Evolutionary conservation across 1,139 yeast genomes (phyloP), one percentile per base, ranked within the genome.

Genomic region (Taphrina communis): DNA sequence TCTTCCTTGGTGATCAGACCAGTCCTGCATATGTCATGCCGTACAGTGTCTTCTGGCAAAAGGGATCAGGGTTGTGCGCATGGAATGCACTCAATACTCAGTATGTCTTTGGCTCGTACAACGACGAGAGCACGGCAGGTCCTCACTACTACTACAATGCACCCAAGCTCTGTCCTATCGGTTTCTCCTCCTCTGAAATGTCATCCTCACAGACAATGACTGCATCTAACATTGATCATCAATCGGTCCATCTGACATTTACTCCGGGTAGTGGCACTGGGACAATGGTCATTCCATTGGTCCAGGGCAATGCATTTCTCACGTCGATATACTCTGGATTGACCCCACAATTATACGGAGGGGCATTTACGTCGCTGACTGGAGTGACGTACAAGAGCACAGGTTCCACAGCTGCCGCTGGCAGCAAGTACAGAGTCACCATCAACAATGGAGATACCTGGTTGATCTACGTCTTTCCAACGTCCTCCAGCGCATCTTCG

Each of bases 261-360:
- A 77, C 84, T 38, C 79, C 82, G 42, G 72, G 77, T 1, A 48
- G 72, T 19, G 77, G 77, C 8, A 69, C 76, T 17, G 65, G 70
- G 8, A 56, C 69, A 6, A 70, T 80, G 51, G 66, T 69, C 14
- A 70, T 80, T 52, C 86, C 88, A 4, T 71, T 84, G 61, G 85
- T 83, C 25, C 89, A 87, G 76, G 96, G 96, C 71, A 88, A 88
- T 90, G 96, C 96, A n/a, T 83, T 88, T 73, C 84, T 85, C 12
- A 85, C 91, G 53, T 89, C 85, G 44, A 80, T 86, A 58, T 90
- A 89, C 77, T 81, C 84, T 72, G 78, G 81, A 65, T 79, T 88
- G 76, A 81, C 82, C 69, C 87, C 91, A 4, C 75, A 78, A 41
- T 76, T 89, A 69, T 82, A 81, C 73, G 81, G 89, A 0, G 82